phyloP scores from a whole-genome alignment of 768 basidiomycete genomes.

The Amanita rubescens region DNA sequence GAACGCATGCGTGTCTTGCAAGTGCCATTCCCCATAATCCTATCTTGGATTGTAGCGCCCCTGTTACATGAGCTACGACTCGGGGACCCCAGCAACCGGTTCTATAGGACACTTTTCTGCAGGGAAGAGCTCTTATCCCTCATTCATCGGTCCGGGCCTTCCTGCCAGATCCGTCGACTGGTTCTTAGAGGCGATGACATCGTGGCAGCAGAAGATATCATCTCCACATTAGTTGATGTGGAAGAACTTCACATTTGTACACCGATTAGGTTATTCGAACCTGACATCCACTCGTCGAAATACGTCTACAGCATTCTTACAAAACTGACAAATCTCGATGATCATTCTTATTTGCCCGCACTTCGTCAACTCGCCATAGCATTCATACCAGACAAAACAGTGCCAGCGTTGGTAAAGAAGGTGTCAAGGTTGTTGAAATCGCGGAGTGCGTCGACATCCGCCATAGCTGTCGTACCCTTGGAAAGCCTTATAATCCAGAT shows the following conservation, averaged over 20 bases:
- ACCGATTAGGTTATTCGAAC: not conserved
- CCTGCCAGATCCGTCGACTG: not conserved
- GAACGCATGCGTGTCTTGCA: not conserved
- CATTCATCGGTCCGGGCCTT: not conserved
- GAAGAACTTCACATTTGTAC: not conserved
- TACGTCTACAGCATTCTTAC: not conserved
- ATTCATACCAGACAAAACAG: not conserved
- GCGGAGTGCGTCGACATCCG: not conserved
- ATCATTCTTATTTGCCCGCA: not conserved
- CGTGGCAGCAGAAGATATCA: not conserved
- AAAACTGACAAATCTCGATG: not conserved
- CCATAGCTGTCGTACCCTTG: not conserved
- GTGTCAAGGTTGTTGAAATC: not conserved
- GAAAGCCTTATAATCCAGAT: not conserved
- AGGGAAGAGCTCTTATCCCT: not conserved
- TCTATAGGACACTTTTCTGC: not conserved
- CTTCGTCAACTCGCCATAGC: not conserved
- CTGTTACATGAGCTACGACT: not conserved
- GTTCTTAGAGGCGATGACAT: not conserved
- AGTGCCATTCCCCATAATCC: not conserved
- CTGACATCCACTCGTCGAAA: not conserved
- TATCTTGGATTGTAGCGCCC: not conserved
- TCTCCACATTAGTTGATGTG: not conserved
- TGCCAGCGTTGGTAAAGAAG: not conserved
- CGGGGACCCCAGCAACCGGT: not conserved